These are phyloP conservation scores for Tetrapisispora fleetii DNA, from an alignment of 805 yeast species.

Conservation along the genomic window DNA sequence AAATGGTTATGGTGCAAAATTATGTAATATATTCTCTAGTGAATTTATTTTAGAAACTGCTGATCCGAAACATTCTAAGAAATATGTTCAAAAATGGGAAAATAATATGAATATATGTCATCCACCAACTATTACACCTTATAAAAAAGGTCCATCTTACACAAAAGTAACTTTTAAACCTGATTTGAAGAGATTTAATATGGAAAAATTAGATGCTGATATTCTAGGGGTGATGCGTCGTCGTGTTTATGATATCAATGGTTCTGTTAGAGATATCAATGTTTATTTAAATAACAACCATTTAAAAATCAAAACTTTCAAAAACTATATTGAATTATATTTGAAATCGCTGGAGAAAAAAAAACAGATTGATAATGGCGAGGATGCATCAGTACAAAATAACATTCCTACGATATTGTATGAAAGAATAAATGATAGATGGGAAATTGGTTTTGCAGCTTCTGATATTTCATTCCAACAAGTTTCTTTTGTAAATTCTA, in stretches of 20 bases:
- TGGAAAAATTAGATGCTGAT: constrained; percentile 78
- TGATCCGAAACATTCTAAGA: constrained; percentile 50
- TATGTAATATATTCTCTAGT: constrained; percentile 91
- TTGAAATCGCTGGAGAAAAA: constrained; percentile 59
- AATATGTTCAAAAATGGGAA: constrained; percentile 77
- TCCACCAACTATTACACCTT: constrained; percentile 57
- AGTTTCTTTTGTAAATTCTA: constrained; percentile 93
- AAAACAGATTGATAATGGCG: constrained; percentile 31
- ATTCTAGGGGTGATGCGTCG: constrained; percentile 75
- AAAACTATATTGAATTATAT: constrained; percentile 80
- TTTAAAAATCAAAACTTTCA: constrained; percentile 64
- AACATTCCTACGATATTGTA: constrained; percentile 58
- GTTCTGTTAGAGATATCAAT: constrained; percentile 75
- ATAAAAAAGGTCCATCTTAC: constrained; percentile 52
- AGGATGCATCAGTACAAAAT: constrained; percentile 24
- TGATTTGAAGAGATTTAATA: constrained; percentile 72
- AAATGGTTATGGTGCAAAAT: constrained; percentile 95
- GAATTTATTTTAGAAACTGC: constrained; percentile 84
- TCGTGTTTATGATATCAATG: constrained; percentile 92
- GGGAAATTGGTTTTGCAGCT: constrained; percentile 95
- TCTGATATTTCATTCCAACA: constrained; percentile 87
- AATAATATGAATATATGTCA: constrained; percentile 73
- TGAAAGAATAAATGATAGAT: constrained; percentile 71
- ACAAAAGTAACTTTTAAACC: constrained; percentile 86
- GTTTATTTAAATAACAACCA: constrained; percentile 70